These are phyloP conservation scores for Corynespora cassiicola DNA, from an alignment of 2,329 filamentous ascomycete genomes.

Conservation along the genomic window DNA sequence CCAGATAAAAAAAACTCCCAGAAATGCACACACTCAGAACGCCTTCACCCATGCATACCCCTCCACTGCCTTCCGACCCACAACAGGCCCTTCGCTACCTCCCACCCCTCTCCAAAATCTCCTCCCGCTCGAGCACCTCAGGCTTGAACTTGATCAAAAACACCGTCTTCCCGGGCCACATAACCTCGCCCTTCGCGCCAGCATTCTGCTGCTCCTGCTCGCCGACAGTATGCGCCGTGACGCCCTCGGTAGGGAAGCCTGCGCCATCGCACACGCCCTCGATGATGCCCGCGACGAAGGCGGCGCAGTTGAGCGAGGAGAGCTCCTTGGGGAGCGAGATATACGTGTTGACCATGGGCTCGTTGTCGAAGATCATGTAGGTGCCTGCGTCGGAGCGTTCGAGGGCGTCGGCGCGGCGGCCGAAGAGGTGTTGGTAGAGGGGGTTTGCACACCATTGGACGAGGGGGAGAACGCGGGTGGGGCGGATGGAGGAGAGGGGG, in stretches of 20 bases:
- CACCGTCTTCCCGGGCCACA: constrained; percentile 97
- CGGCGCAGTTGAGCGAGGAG: constrained; percentile 94
- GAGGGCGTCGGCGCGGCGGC: constrained; percentile 86
- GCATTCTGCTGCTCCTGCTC: constrained; percentile 58
- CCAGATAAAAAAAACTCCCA: too few relatives aligned
- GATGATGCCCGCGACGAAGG: constrained; percentile 92
- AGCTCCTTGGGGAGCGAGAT: constrained; percentile 94
- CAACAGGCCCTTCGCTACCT: constrained; percentile 38
- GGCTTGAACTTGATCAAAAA: constrained; percentile 91
- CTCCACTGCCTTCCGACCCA: too few relatives aligned
- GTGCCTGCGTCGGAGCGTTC: constrained; percentile 92
- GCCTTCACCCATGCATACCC: not conserved
- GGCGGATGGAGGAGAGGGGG: constrained; percentile 63
- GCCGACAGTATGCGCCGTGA: constrained; percentile 80
- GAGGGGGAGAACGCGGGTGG: constrained; percentile 86
- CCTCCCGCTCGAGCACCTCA: constrained; percentile 92
- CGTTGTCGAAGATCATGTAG: constrained; percentile 99
- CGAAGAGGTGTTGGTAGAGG: constrained; percentile 91
- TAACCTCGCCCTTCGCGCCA: constrained; percentile 58
- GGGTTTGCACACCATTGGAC: constrained; percentile 95
- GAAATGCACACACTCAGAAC: not conserved
- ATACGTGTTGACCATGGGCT: constrained; percentile 93
- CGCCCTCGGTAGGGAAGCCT: constrained; percentile 80
- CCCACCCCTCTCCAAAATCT: constrained; percentile 70
- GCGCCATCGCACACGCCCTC: constrained; percentile 96